phyloP scores from a whole-genome alignment of 176 grass and related monocot species.

The Pharus latifolius region DNA sequence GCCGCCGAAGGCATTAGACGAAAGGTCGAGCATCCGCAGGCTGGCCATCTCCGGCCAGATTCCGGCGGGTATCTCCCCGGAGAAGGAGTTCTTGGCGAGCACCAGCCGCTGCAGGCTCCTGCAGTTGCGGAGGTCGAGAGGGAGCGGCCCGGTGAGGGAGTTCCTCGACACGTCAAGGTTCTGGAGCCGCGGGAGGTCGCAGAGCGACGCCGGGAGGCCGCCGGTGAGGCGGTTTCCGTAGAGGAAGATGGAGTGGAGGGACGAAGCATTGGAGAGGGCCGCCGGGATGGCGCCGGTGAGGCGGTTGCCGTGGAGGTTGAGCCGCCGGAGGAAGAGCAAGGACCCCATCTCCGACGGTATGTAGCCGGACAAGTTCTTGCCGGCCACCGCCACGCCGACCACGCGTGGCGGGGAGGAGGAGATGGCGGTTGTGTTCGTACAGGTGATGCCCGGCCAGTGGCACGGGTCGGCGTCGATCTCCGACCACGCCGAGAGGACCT shows the following conservation, averaged over 20 bases:
- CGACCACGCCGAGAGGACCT: slow-evolving; percentile 35
- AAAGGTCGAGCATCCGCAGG: slow-evolving; percentile 75
- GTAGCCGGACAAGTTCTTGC: slow-evolving; percentile 79
- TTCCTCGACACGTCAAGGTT: slow-evolving; percentile 83
- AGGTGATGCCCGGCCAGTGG: slow-evolving; percentile 61
- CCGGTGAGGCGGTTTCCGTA: slow-evolving; percentile 70
- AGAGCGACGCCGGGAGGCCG: slow-evolving; percentile 38
- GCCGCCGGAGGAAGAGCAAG: slow-evolving; percentile 77
- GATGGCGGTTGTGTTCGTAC: slow-evolving; percentile 45
- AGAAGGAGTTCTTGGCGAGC: slow-evolving; percentile 39
- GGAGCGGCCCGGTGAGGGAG: slow-evolving; percentile 37
- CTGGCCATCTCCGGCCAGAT: slow-evolving; percentile 63
- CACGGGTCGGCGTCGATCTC: slow-evolving; percentile 61
- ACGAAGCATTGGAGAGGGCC: slow-evolving; percentile 66
- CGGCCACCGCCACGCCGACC: slow-evolving; percentile 59
- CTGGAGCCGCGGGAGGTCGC: slow-evolving; percentile 57
- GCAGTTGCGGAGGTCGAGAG: slow-evolving; percentile 52
- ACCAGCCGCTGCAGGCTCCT: slow-evolving; percentile 55
- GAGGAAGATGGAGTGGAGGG: slow-evolving; percentile 78
- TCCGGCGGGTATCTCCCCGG: slow-evolving; percentile 45
- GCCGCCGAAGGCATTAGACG: slow-evolving; percentile 62
- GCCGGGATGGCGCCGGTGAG: slow-evolving; percentile 40
- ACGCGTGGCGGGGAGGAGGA: slow-evolving; percentile 18
- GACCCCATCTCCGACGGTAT: slow-evolving; percentile 76
- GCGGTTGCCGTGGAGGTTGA: slow-evolving; percentile 80